Conservation (phyloP, 2,329 filamentous ascomycete genomes). For the Cryphonectria radicalis region DNA sequence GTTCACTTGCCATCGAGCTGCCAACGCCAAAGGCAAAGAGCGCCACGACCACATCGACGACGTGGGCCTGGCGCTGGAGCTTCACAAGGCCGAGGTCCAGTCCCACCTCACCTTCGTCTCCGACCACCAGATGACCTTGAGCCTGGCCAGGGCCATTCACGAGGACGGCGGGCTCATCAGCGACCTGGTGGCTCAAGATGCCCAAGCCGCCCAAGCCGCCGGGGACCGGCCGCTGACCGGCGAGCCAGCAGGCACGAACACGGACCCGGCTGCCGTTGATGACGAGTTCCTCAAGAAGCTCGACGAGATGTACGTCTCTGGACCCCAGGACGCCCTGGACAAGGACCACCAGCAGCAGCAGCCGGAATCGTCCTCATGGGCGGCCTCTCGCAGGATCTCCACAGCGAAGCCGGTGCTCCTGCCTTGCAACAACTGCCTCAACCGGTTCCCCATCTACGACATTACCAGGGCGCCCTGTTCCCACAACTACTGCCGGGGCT, state of each 20-base stretch:
- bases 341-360: not conserved
- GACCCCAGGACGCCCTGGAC: not conserved
- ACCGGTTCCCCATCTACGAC: not conserved
- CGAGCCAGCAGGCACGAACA: not conserved
- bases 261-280: not conserved
- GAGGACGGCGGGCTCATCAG: not conserved
- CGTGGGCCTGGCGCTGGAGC: not conserved
- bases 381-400: no score
- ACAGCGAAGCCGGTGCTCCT: not conserved
- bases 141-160: not conserved
- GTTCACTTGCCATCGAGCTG: not conserved
- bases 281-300: not conserved
- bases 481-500: conserved; percentile 18
- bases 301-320: not conserved
- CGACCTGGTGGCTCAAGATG: not conserved
- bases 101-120: not conserved
- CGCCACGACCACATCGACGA: not conserved
- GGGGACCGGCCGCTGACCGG: no score
- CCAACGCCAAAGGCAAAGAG: not conserved
- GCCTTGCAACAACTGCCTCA: not conserved
- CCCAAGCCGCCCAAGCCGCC: not conserved
- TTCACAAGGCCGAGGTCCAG: not conserved
- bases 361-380: not conserved
- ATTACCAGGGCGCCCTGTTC: not conserved
- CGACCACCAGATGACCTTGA: not conserved